Conservation (phyloP, 768 basidiomycete genomes). For the Leccinum disarticulatum region DNA sequence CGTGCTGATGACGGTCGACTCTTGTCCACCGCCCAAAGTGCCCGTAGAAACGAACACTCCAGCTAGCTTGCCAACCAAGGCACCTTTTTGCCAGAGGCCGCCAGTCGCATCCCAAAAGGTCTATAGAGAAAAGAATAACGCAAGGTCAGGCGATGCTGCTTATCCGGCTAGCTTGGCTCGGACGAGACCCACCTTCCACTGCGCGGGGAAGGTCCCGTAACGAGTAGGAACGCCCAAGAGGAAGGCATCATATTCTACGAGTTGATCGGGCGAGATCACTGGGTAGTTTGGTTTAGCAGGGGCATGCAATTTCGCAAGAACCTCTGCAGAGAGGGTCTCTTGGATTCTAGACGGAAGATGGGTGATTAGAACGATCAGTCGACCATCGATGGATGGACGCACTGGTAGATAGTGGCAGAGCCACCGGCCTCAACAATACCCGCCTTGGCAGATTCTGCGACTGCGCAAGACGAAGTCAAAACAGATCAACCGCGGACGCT, state of each 20-base stretch:
- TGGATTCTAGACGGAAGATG: conserved; percentile 50
- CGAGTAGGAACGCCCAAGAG: conserved; percentile 45
- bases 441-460: conserved; percentile 55
- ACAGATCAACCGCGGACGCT: background rate
- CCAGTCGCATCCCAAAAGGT: conserved; percentile 79
- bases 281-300: conserved; percentile 64
- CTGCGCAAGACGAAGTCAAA: conserved; percentile 35
- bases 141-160: conserved; percentile 4
- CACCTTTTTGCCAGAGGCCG: conserved; percentile 57
- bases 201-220: conserved; percentile 46
- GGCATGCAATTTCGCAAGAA: conserved; percentile 68
- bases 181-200: conserved; percentile 56
- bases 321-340: conserved; percentile 73
- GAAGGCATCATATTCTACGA: conserved; percentile 37
- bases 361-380: background rate
- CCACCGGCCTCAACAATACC: conserved; percentile 54
- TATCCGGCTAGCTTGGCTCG: background rate
- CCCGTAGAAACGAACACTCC: conserved; percentile 75
- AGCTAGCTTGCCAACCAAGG: conserved; percentile 70
- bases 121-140: conserved; percentile 30
- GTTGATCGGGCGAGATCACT: conserved; percentile 9
- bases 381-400: conserved; percentile 22
- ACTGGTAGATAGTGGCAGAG: conserved; percentile 55
- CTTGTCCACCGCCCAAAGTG: conserved; percentile 75
- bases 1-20: conserved; percentile 57